These are phyloP conservation scores for Tympanopsis confertula DNA, from an alignment of 2,329 filamentous ascomycete genomes.

Conservation along the genomic window DNA sequence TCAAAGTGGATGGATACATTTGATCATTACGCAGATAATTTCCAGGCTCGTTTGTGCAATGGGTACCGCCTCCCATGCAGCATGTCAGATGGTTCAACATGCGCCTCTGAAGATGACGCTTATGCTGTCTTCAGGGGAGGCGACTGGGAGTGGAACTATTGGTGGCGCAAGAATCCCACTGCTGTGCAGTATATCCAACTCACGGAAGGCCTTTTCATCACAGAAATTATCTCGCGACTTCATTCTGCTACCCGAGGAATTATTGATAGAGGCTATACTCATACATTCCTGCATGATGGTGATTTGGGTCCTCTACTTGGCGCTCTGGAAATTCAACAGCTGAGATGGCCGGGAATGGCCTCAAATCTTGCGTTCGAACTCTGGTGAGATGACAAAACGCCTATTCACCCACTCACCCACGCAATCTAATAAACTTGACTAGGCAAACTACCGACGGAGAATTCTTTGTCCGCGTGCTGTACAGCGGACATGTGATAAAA, in stretches of 20 bases:
- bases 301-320: conserved; percentile 16
- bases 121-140: conserved; percentile 23
- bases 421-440: too few relatives aligned
- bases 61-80: conserved; percentile 21
- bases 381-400: conserved; percentile 20
- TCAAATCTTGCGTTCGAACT: conserved; percentile 23
- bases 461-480: conserved; percentile 14
- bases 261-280: conserved; percentile 9
- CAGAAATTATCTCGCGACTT: conserved; percentile 17
- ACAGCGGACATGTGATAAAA: conserved; percentile 10
- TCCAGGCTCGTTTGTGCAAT: conserved; percentile 24
- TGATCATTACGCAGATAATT: conserved; percentile 25
- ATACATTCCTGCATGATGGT: conserved; percentile 23
- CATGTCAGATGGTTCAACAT: conserved; percentile 11
- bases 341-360: conserved; percentile 25
- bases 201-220: conserved; percentile 22
- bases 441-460: background rate
- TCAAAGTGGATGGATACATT: conserved; percentile 19
- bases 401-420: too few relatives aligned
- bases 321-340: conserved; percentile 17
- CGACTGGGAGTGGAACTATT: conserved; percentile 28
- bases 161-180: conserved; percentile 19
- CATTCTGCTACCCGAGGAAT: conserved; percentile 12
- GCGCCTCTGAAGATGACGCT: conserved; percentile 17
- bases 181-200: conserved; percentile 21